Percentiles rank a stretch among this genome's conserved stretches.
Evolutionary conservation across 164 flowering plant species (phyloP).

Genomic region (Pachysandra terminalis): DNA sequence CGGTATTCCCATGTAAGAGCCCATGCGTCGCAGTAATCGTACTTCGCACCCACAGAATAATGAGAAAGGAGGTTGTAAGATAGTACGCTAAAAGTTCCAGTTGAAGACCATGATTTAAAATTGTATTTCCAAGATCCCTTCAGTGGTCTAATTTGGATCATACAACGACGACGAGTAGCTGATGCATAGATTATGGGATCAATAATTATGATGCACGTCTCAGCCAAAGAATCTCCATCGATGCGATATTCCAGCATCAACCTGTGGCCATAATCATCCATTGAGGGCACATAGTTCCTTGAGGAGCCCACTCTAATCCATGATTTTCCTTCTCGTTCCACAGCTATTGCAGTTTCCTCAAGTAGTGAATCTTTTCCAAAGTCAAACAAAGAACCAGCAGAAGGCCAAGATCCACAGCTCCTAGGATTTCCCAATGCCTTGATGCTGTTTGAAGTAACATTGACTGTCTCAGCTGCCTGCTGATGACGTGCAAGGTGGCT

Average conservation of each 20-base stretch:
- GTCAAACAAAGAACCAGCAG: conserved; percentile 3
- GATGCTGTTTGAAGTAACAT: conserved; percentile 1
- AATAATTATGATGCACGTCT: conserved; percentile 13
- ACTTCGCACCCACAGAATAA: conserved; percentile 12
- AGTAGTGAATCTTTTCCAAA: conserved; percentile 2
- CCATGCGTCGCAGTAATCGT: conserved; percentile 40
- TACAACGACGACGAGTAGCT: conserved; percentile 22
- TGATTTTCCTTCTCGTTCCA: conserved; percentile 17
- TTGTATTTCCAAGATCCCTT: conserved; percentile 3
- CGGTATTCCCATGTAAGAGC: conserved; percentile 58
- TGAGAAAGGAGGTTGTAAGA: conserved; percentile 50
- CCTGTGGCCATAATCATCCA: conserved; percentile 29
- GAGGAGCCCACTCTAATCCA: conserved; percentile 33
- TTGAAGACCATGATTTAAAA: conserved; percentile 8
- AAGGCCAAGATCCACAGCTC: conserved; percentile 15
- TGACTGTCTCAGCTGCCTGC: conserved; percentile 16
- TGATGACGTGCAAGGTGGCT: conserved; percentile 19
- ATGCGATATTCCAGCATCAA: conserved; percentile 31
- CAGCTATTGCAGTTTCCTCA: not conserved
- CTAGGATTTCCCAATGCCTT: not conserved
- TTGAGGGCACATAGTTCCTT: conserved; percentile 33
- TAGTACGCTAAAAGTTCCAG: conserved; percentile 33
- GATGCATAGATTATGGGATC: conserved; percentile 33
- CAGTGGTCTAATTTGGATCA: conserved; percentile 20
- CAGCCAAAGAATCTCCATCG: conserved; percentile 10